Base-by-base conservation (phyloP, 257 asterid genomes). In the Solanum tarapatanum region DNA sequence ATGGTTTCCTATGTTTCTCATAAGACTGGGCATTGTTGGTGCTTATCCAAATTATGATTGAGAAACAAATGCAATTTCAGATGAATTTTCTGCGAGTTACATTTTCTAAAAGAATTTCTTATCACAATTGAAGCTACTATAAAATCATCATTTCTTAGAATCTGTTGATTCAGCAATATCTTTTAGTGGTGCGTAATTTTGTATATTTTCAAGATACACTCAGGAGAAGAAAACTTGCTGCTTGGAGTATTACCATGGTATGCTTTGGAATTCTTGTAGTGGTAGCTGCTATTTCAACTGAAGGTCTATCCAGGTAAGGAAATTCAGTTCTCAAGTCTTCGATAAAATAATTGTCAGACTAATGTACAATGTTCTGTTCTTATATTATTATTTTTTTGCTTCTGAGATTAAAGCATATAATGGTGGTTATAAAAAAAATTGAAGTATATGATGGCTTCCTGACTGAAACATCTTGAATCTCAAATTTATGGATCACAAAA, bases 221-320 rank as follows among this genome's bases (percentile, higher is more conserved):
- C 41, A 16, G 77, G 77, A 70, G 23, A 70, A 32, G 77, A 36
- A 70, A 70, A 70, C 21, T 32, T 70, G 41, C 77, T 70, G 41
- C 77, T 70, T 70, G 77, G 77, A 32, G 77, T 70, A 70, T 70
- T 70, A 83, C 83, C 21, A 24, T 89, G 10, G 76, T 87, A 84
- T 91, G 92, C 82, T 28, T 87, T 75, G 92, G 92, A 58, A 80
- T 87, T 69, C 74, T 89, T 48, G 75, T 86, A 64, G 41, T 89
- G 76, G 88, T 88, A 82, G 89, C 92, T 83, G 87, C 90, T 74
- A 87, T 89, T 87, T 89, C 91, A 36, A 76, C 91, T 68, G 76
- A 43, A 79, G 70, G 83, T 60, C 89, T 89, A 48, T 82, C 89
- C 72, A 24, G 91, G 91, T 91, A 28, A 43, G 32, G 82, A 66